A percentile compares a stretch with the other conserved stretches of the same genome.
Evolutionary conservation across 2,329 filamentous ascomycete species (phyloP).

Genomic region (Sphaceloma murrayae): DNA sequence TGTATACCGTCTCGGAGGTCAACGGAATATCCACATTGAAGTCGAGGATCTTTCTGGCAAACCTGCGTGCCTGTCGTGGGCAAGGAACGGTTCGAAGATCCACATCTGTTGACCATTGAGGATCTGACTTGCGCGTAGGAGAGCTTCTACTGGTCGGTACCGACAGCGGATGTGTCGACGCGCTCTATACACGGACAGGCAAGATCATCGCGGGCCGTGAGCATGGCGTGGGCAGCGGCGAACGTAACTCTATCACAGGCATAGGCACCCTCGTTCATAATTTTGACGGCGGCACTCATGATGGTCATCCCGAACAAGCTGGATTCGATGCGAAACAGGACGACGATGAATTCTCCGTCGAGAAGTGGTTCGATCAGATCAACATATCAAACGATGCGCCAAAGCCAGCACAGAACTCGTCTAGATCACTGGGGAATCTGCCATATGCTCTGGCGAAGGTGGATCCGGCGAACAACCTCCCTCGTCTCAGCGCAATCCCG

Average conservation of each 20-base stretch:
- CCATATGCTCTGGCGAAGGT: slow-evolving; percentile 50
- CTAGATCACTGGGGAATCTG: background rate
- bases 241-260: background rate
- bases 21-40: slow-evolving; percentile 51
- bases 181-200: background rate
- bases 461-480: slow-evolving; percentile 66
- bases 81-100: background rate
- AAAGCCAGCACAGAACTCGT: background rate
- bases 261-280: background rate
- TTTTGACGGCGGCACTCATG: slow-evolving; percentile 12
- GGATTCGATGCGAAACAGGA: no score
- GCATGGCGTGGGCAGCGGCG: background rate
- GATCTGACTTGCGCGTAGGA: background rate
- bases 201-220: background rate
- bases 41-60: slow-evolving; percentile 8
- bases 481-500: slow-evolving; percentile 48
- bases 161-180: slow-evolving; percentile 9
- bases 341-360: slow-evolving; percentile 18
- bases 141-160: slow-evolving; percentile 13
- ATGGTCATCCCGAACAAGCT: no score
- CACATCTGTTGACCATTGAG: no score
- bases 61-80: slow-evolving; percentile 8
- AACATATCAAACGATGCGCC: slow-evolving; percentile 15
- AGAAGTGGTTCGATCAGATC: slow-evolving; percentile 23
- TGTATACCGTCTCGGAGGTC: slow-evolving; percentile 69